These are phyloP conservation scores for Tetrapisispora fleetii DNA, from an alignment of 805 yeast species.

Conservation along the genomic window DNA sequence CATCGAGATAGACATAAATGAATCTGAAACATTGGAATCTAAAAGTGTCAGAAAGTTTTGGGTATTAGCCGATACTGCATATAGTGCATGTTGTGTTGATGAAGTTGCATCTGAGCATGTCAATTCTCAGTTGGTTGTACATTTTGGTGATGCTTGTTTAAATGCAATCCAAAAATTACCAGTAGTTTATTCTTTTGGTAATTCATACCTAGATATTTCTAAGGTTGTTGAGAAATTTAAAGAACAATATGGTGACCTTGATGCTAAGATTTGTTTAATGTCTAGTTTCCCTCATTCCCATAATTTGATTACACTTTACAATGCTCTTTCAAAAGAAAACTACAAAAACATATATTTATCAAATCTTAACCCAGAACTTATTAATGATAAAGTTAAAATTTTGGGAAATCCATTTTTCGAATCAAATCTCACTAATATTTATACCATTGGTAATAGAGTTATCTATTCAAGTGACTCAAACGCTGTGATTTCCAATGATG, in stretches of 20 bases:
- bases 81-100: constrained; percentile 91
- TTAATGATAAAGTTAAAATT: constrained; percentile 30
- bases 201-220: constrained; percentile 43
- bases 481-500: constrained; percentile 8
- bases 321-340: constrained; percentile 20
- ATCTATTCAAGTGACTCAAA: constrained; percentile 21
- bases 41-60: constrained; percentile 40
- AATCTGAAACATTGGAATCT: not conserved
- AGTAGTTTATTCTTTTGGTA: constrained; percentile 73
- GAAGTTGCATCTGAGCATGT: constrained; percentile 96
- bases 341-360: constrained; percentile 33
- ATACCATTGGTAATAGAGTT: constrained; percentile 28
- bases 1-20: not conserved
- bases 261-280: constrained; percentile 50
- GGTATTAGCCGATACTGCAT: constrained; percentile 91
- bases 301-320: constrained; percentile 34
- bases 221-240: constrained; percentile 33
- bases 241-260: constrained; percentile 32
- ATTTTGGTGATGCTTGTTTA: constrained; percentile 91
- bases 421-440: constrained; percentile 7
- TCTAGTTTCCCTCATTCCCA: constrained; percentile 61
- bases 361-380: constrained; percentile 28
- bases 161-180: constrained; percentile 66
- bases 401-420: not conserved
- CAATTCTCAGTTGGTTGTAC: constrained; percentile 71